phyloP scores from a whole-genome alignment of 1,284 basidiomycete species.

The Phaffia rhodozyma region DNA sequence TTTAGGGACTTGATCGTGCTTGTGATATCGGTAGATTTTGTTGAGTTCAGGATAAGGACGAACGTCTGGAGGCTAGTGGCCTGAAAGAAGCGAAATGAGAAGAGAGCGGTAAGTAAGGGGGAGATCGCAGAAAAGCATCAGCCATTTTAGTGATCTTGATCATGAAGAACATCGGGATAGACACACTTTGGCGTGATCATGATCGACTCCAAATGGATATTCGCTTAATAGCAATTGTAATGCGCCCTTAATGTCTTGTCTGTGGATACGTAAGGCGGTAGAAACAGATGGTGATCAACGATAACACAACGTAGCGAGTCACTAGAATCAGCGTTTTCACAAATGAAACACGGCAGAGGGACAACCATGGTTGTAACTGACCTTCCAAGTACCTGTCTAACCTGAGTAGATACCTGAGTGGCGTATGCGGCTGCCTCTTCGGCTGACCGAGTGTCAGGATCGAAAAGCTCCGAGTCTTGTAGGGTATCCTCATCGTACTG shows the following conservation, averaged over 20 bases:
- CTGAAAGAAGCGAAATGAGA: conserved; percentile 35
- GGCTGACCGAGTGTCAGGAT: conserved; percentile 70
- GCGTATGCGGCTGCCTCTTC: conserved; percentile 61
- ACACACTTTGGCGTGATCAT: conserved; percentile 77
- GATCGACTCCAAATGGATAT: conserved; percentile 70
- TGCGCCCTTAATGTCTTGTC: conserved; percentile 62
- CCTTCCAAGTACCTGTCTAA: conserved; percentile 62
- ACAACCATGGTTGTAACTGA: conserved; percentile 34
- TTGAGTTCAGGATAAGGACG: conserved; percentile 89
- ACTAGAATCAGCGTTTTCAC: not conserved
- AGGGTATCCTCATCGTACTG: conserved; percentile 79
- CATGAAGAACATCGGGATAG: not conserved
- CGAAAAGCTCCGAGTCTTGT: conserved; percentile 71
- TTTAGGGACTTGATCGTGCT: conserved; percentile 60
- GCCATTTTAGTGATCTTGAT: not conserved
- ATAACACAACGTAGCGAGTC: not conserved
- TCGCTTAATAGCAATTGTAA: conserved; percentile 57
- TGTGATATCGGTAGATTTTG: conserved; percentile 79
- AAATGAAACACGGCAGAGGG: not conserved
- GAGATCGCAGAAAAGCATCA: not conserved
- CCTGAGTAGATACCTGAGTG: conserved; percentile 57
- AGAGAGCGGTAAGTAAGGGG: conserved; percentile 1
- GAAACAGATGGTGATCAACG: conserved; percentile 2
- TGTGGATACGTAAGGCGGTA: conserved; percentile 25
- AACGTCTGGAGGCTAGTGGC: conserved; percentile 66